phyloP scores from a whole-genome alignment of 495 filamentous ascomycete species.

The Aspergillus avenaceus region DNA sequence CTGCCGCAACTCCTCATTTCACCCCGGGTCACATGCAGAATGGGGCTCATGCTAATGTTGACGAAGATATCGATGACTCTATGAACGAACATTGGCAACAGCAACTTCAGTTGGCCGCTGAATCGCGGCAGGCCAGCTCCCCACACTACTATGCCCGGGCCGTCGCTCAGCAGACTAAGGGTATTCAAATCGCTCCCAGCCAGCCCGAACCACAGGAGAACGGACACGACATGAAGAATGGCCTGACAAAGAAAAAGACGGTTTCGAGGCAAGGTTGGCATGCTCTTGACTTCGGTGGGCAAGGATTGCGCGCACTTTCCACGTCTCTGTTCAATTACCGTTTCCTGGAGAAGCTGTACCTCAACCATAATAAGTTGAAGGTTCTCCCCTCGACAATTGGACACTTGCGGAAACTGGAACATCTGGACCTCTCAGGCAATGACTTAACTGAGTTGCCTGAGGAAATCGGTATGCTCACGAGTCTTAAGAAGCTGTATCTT shows the following conservation, averaged over 20 bases:
- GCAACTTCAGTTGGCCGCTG: slow-evolving; percentile 73
- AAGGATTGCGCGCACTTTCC: slow-evolving; percentile 79
- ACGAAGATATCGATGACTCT: slow-evolving; percentile 53
- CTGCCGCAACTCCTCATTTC: slow-evolving; percentile 71
- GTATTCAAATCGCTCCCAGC: slow-evolving; percentile 49
- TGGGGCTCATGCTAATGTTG: slow-evolving; percentile 57
- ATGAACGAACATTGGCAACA: slow-evolving; percentile 84
- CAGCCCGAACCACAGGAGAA: slow-evolving; percentile 61
- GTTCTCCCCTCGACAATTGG: slow-evolving; percentile 74
- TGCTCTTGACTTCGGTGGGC: slow-evolving; percentile 87
- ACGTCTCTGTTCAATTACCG: slow-evolving; percentile 75
- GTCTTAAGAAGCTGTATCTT: slow-evolving; percentile 70
- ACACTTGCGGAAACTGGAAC: slow-evolving; percentile 67
- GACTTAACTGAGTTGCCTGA: slow-evolving; percentile 76
- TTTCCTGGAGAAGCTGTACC: slow-evolving; percentile 84
- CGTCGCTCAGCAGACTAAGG: slow-evolving; percentile 57
- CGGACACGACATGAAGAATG: slow-evolving; percentile 58
- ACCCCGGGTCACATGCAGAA: slow-evolving; percentile 71
- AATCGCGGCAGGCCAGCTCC: slow-evolving; percentile 60
- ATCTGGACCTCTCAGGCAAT: slow-evolving; percentile 87
- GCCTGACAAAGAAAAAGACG: slow-evolving; percentile 50
- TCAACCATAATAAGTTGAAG: slow-evolving; percentile 84
- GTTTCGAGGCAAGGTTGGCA: slow-evolving; percentile 78
- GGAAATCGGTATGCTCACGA: slow-evolving; percentile 94
- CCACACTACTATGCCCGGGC: slow-evolving; percentile 63